These are phyloP conservation scores for Articulospora tetracladia DNA, from an alignment of 495 filamentous ascomycete genomes.

Conservation along the genomic window DNA sequence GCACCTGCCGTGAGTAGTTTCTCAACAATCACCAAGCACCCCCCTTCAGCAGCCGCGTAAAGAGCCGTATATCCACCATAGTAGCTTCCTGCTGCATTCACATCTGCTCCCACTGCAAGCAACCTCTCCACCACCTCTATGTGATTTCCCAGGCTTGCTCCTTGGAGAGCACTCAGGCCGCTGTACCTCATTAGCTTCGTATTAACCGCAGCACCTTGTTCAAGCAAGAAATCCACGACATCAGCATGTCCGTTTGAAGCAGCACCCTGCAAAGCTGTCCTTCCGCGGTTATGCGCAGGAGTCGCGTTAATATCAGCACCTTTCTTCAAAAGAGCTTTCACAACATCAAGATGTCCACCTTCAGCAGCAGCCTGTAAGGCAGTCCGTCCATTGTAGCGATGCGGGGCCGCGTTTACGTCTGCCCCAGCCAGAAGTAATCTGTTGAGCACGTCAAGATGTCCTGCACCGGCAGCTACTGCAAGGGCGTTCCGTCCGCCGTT, in stretches of 20 bases:
- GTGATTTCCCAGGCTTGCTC: neutral
- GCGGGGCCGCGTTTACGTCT: slow-evolving; percentile 16
- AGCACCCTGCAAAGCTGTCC: slow-evolving; percentile 4
- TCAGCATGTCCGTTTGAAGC: neutral
- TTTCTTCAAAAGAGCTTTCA: neutral
- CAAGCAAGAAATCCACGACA: neutral
- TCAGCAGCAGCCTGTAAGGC: slow-evolving; percentile 3
- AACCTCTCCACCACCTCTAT: neutral
- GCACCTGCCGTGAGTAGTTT: slow-evolving; percentile 1
- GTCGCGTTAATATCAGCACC: slow-evolving; percentile 4
- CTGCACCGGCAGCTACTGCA: slow-evolving; percentile 23
- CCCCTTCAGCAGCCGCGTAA: slow-evolving; percentile 18
- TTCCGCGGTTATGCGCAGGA: neutral
- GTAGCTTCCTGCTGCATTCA: neutral
- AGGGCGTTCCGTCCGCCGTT: slow-evolving; percentile 25
- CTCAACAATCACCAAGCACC: slow-evolving; percentile 4
- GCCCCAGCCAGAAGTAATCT: slow-evolving; percentile 26
- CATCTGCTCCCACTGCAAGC: slow-evolving; percentile 5
- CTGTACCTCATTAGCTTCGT: neutral
- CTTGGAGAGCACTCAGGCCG: slow-evolving; percentile 1
- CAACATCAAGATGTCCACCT: neutral
- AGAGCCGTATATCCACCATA: slow-evolving; percentile 32
- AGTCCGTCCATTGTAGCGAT: slow-evolving; percentile 8
- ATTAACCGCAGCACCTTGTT: slow-evolving; percentile 9
- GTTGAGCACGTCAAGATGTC: slow-evolving; percentile 17